Evolutionary conservation across 768 basidiomycete genomes (phyloP).

Genomic region (Mycena capillaripes): DNA sequence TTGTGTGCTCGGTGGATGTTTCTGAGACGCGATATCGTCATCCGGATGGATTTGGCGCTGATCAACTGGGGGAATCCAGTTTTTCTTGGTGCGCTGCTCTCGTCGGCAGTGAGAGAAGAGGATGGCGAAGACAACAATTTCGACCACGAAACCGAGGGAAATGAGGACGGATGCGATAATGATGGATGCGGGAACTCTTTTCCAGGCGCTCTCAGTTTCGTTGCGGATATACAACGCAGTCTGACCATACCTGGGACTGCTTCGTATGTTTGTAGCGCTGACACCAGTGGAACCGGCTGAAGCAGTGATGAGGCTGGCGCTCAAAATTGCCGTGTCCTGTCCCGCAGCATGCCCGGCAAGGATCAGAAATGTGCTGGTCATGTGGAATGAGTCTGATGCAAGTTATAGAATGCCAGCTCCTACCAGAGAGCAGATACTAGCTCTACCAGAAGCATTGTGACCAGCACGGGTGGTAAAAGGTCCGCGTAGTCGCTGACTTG

Average conservation of each 20-base stretch:
- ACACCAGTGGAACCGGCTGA: background rate
- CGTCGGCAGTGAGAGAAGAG: background rate
- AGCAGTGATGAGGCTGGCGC: background rate
- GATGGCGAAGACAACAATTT: background rate
- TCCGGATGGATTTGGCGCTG: too few relatives aligned
- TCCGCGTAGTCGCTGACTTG: background rate
- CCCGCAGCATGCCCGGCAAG: background rate
- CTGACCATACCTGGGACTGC: background rate
- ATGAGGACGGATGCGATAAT: background rate
- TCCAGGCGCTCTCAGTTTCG: background rate
- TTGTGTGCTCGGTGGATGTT: background rate
- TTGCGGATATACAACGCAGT: too few relatives aligned
- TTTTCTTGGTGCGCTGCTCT: background rate
- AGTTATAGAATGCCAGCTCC: too few relatives aligned
- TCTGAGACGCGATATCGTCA: background rate
- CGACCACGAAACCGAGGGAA: conserved; percentile 3
- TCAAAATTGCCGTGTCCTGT: background rate
- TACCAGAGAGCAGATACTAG: background rate
- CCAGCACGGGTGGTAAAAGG: background rate
- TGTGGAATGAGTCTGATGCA: background rate
- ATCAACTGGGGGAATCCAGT: background rate
- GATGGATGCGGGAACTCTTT: background rate
- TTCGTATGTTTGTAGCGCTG: background rate
- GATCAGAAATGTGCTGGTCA: background rate
- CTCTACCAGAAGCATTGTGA: background rate